phyloP scores from a whole-genome alignment of 331 rosid species.

The Spiraea crenata region DNA sequence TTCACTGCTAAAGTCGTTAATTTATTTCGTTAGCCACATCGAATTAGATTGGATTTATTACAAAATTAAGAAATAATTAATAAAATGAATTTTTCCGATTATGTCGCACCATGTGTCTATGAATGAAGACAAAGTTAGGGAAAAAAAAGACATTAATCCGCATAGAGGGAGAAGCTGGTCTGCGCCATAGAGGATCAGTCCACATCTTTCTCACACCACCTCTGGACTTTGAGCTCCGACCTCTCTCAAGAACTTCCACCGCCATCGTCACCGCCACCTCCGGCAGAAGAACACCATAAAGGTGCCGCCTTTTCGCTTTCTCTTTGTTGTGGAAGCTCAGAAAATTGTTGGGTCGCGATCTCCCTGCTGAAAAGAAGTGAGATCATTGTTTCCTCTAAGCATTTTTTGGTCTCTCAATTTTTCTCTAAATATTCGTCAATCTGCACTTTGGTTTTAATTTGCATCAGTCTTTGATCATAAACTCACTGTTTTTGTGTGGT shows the following conservation, averaged over 20 bases:
- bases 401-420: background rate
- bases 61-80: too few species aligned
- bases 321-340: background rate
- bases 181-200: slow-evolving; percentile 5
- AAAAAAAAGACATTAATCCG: background rate
- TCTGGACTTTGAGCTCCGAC: slow-evolving; percentile 9
- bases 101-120: too few species aligned
- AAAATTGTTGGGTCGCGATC: slow-evolving; percentile 8
- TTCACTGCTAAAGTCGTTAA: too few species aligned
- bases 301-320: background rate
- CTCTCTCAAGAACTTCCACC: slow-evolving; percentile 4
- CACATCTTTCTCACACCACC: background rate
- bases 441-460: background rate
- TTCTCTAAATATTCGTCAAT: background rate
- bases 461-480: background rate
- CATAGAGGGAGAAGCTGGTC: background rate
- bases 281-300: background rate
- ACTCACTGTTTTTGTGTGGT: background rate
- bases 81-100: too few species aligned
- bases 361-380: slow-evolving; percentile 19
- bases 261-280: background rate
- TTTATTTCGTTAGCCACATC: too few species aligned
- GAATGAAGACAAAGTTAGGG: too few species aligned
- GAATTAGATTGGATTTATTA: too few species aligned
- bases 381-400: background rate